Percentiles rank a stretch among this genome's conserved stretches.
phyloP scores from a whole-genome alignment of 1,284 basidiomycete species.

The Lentinula novae-zelandiae region DNA sequence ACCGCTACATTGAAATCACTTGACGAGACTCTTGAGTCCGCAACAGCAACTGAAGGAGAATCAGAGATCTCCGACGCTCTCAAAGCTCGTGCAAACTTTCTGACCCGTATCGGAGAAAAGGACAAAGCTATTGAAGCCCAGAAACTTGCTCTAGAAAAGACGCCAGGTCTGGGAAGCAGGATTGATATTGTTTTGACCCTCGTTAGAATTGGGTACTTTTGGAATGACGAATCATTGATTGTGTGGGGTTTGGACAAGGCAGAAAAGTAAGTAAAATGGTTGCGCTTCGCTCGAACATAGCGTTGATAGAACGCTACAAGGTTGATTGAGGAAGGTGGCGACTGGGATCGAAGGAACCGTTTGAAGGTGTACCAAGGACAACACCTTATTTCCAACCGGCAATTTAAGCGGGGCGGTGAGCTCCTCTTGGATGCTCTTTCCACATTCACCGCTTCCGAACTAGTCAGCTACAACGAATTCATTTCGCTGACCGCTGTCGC shows the following conservation, averaged over 20 bases:
- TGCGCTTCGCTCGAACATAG: neutral
- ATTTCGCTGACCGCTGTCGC: constrained; percentile 84
- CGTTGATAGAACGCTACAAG: constrained; percentile 34
- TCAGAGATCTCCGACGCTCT: constrained; percentile 89
- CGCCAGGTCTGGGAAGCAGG: constrained; percentile 87
- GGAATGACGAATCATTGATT: constrained; percentile 77
- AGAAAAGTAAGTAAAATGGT: constrained; percentile 59
- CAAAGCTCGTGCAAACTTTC: constrained; percentile 81
- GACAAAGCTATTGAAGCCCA: constrained; percentile 78
- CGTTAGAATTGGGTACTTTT: constrained; percentile 91
- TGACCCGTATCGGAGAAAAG: constrained; percentile 93
- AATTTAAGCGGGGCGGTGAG: constrained; percentile 69
- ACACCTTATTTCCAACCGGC: constrained; percentile 83
- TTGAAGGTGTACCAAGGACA: constrained; percentile 95
- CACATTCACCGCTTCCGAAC: constrained; percentile 76
- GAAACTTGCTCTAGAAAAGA: constrained; percentile 86
- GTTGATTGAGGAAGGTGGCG: constrained; percentile 92
- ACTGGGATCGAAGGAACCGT: constrained; percentile 96
- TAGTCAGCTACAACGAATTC: constrained; percentile 91
- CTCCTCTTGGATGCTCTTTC: constrained; percentile 78
- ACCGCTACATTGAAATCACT: constrained; percentile 72
- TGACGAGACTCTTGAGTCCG: constrained; percentile 80
- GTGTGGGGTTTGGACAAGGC: constrained; percentile 76
- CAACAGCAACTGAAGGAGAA: constrained; percentile 90
- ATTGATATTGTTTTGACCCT: constrained; percentile 93